Base-by-base conservation (phyloP, 495 filamentous ascomycete species). In the Daldinia vernicosa region DNA sequence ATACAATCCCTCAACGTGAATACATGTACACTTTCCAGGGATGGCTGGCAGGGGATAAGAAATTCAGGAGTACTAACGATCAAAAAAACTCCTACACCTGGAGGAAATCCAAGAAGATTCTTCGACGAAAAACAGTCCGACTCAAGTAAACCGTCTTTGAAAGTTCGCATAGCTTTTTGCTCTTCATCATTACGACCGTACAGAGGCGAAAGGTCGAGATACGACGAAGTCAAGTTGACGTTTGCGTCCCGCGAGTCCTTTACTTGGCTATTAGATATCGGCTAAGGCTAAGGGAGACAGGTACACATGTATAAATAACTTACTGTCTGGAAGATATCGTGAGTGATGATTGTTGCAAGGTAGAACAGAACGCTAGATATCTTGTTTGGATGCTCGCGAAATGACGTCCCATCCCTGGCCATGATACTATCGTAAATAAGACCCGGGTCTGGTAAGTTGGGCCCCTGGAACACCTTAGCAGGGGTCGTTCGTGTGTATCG, bases 361-460 rank as follows among this genome's bases (percentile, higher is more conserved):
- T 96, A 93, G 80, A 93, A 94, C 6, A 96, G 78, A 76, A 94
- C 85, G 78, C 89, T 92, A 1, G 91, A 93, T 33, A 95, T 87
- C 64, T 88, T 88, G 60, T 89, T 91, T 7, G 90, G 89, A 77
- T 92, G 89, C 40, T 88, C 83, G 63, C 87, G 85, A 57, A 84
- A 88, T 12, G 84, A 77, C 60, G 88, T 85, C 27, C 26, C 56
- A 37, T 80, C 71, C 6, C 91, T 83, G 26, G 82, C 84, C 81
- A 93, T 84, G 4, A 93, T 75, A 57, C 85, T 88, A 76, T 94
- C 92, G 63, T 95, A 95, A 15, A 95, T 80, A 2, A 87, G 81
- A 19, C 86, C 89, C 1, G 92, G 86, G 69, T 93, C 91, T 2
- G 92, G 92, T 26, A 89, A 82, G 12, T 87, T 83, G 39, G 84